Percentiles rank a stretch among this genome's conserved stretches.
Evolutionary conservation across 257 asterid genomes (phyloP).

Genomic region (Ophiorrhiza pumila): DNA sequence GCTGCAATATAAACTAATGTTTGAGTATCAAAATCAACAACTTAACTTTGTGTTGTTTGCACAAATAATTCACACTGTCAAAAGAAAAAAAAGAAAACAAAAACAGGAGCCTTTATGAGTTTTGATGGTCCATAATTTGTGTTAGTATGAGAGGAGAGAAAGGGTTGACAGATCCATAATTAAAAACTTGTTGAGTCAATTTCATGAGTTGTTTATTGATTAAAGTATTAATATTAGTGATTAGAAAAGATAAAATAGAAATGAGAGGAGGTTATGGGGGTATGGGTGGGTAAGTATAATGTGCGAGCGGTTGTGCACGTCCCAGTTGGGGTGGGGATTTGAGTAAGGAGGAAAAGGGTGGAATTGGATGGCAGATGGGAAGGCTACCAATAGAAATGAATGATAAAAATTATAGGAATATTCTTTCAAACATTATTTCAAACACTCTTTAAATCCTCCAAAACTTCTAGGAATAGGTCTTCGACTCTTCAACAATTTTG

Average conservation of each 20-base stretch:
- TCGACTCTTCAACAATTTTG: too few relatives aligned
- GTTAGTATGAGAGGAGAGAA: background rate
- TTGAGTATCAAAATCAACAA: background rate
- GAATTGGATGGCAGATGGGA: background rate
- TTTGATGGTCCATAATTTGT: too few relatives aligned
- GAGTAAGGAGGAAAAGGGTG: background rate
- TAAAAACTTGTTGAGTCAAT: slow-evolving; percentile 11
- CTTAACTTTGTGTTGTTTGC: background rate
- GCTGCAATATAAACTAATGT: background rate
- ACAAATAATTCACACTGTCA: too few relatives aligned
- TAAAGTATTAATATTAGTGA: background rate
- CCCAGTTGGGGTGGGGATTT: background rate
- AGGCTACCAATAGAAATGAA: slow-evolving; percentile 20
- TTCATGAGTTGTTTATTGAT: slow-evolving; percentile 5
- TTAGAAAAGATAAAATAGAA: background rate
- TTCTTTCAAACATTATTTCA: too few relatives aligned
- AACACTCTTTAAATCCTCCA: too few relatives aligned
- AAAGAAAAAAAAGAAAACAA: too few relatives aligned
- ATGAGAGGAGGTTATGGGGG: slow-evolving; percentile 3
- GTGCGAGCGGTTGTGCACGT: background rate
- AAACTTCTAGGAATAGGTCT: too few relatives aligned
- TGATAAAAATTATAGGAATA: too few relatives aligned
- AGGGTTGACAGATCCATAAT: slow-evolving; percentile 27
- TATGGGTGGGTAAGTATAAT: background rate
- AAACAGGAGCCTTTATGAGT: background rate